Conservation (phyloP, 148 eudicot species). For the Rhododendron molle region DNA sequence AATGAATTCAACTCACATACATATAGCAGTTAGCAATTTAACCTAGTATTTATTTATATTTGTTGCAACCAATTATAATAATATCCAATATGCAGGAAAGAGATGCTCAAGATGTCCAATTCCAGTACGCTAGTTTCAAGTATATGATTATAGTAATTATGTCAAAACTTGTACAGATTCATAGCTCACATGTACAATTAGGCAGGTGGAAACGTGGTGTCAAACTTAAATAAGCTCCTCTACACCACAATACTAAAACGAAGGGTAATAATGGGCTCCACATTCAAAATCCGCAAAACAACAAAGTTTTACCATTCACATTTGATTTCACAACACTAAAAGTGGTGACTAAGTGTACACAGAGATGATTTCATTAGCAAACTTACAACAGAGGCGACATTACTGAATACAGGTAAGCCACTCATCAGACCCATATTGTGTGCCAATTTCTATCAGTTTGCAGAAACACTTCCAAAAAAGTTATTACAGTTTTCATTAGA, state of each 20-base stretch:
- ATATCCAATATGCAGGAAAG: background rate
- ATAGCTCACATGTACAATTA: background rate
- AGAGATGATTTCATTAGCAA: background rate
- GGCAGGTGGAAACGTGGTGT: constrained; percentile 1
- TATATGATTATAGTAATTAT: background rate
- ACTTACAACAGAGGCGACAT: constrained; percentile 71
- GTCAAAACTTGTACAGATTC: background rate
- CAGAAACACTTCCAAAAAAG: constrained; percentile 18
- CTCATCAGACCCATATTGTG: constrained; percentile 75
- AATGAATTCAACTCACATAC: background rate
- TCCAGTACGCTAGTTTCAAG: background rate
- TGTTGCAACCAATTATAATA: background rate
- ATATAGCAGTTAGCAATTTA: background rate
- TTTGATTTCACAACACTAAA: background rate
- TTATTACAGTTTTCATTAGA: background rate
- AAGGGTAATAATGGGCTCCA: background rate
- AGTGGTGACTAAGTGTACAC: background rate
- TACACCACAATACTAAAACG: background rate
- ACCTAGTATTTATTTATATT: background rate
- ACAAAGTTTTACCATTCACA: background rate
- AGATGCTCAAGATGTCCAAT: background rate
- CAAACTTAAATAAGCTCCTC: background rate
- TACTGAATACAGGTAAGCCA: constrained; percentile 65
- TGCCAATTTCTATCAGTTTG: constrained; percentile 72
- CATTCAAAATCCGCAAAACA: background rate